Conservation (phyloP, 345 rosid genomes). For the Sisymbrium altissimum region DNA sequence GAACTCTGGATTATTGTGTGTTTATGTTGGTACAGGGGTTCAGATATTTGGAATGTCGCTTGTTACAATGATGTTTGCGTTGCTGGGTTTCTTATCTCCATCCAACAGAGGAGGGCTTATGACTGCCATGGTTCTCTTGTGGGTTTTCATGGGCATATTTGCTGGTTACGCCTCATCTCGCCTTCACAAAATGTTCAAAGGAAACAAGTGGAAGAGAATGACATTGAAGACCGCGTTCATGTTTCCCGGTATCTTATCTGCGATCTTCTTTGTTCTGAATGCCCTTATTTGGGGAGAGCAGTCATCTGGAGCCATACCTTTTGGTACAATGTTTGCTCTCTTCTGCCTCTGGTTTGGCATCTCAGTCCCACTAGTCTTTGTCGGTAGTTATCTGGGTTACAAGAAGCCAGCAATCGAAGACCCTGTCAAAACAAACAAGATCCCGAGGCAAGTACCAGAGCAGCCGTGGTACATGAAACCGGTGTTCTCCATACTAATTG, state of each 20-base stretch:
- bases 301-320: constrained; percentile 96
- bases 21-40: constrained; percentile 91
- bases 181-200: constrained; percentile 90
- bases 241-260: constrained; percentile 87
- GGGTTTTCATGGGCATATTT: constrained; percentile 97
- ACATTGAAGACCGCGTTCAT: constrained; percentile 90
- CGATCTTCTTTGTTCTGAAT: constrained; percentile 80
- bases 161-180: constrained; percentile 94
- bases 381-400: constrained; percentile 93
- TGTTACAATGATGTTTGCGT: constrained; percentile 94
- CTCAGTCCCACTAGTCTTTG: constrained; percentile 92
- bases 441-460: constrained; percentile 92
- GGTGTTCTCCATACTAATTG: constrained; percentile 80
- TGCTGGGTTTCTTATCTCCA: constrained; percentile 91
- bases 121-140: constrained; percentile 98
- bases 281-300: constrained; percentile 92
- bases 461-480: constrained; percentile 99
- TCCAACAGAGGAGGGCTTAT: constrained; percentile 98
- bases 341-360: constrained; percentile 97
- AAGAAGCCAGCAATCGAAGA: constrained; percentile 87
- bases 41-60: constrained; percentile 91
- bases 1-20: constrained; percentile 82
- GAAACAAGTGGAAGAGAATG: constrained; percentile 90
- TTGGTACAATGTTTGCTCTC: constrained; percentile 96
- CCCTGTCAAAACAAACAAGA: constrained; percentile 92